phyloP scores from a whole-genome alignment of 192 early-diverging fungal species.

The Gigaspora rosea region DNA sequence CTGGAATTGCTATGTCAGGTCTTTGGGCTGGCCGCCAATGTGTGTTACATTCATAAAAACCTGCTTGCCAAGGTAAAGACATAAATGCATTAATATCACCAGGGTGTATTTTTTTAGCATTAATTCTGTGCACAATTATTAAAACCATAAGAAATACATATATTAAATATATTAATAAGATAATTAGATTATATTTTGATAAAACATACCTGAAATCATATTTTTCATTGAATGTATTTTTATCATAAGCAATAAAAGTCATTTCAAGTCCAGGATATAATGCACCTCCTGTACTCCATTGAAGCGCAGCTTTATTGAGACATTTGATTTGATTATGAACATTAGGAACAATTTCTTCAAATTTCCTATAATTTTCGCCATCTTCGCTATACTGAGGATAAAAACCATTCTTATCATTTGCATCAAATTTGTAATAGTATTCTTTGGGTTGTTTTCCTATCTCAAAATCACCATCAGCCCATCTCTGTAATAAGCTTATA shows the following conservation, averaged over 20 bases:
- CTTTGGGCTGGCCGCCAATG: conserved; percentile 29
- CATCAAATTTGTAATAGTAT: not conserved
- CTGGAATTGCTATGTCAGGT: conserved; percentile 13
- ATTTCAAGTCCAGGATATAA: conserved; percentile 29
- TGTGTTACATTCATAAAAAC: conserved; percentile 20
- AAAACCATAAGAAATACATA: not conserved
- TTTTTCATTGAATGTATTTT: not conserved
- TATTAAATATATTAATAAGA: not conserved
- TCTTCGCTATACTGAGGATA: conserved; percentile 3
- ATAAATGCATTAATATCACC: conserved; percentile 26
- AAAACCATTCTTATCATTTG: not conserved
- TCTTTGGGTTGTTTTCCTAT: not conserved
- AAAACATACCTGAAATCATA: conserved; percentile 16
- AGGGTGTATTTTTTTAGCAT: not conserved
- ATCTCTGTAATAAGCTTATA: not conserved
- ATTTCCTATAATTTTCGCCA: not conserved
- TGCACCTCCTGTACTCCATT: conserved; percentile 18
- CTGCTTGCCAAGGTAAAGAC: conserved; percentile 29
- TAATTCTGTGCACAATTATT: not conserved
- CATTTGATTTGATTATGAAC: not conserved
- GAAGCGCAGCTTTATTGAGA: conserved; percentile 15
- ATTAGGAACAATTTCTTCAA: not conserved
- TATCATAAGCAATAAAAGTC: conserved; percentile 14
- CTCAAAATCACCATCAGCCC: conserved; percentile 11
- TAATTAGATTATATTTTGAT: not conserved